phyloP scores from a whole-genome alignment of 2,329 filamentous ascomycete genomes.

The Xylaria sp. region DNA sequence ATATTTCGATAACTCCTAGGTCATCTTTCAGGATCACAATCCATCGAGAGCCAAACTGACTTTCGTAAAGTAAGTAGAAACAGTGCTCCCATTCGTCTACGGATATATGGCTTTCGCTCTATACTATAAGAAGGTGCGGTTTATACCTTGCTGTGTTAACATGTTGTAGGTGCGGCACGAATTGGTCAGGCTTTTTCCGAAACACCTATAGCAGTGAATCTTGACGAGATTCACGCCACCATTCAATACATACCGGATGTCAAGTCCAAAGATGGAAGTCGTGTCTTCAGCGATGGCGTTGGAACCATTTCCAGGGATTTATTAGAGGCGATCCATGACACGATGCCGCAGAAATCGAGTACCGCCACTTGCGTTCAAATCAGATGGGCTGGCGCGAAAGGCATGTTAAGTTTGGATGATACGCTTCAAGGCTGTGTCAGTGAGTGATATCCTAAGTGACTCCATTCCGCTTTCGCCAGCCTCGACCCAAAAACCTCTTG shows the following conservation, averaged over 20 bases:
- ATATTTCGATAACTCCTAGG: not conserved
- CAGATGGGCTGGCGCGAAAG: constrained; percentile 78
- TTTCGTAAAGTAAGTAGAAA: constrained; percentile 26
- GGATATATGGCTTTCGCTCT: not conserved
- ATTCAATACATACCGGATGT: constrained; percentile 60
- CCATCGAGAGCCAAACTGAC: constrained; percentile 1
- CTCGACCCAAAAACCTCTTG: not conserved
- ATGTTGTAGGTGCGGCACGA: constrained; percentile 56
- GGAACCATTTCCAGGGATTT: constrained; percentile 75
- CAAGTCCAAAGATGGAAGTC: constrained; percentile 56
- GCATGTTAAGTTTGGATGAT: constrained; percentile 75
- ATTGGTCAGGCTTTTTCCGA: constrained; percentile 79
- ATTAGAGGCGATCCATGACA: constrained; percentile 67
- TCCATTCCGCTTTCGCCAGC: not conserved
- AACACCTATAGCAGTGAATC: constrained; percentile 70
- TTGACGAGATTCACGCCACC: constrained; percentile 53
- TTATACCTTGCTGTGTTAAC: not conserved
- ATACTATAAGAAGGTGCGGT: not conserved
- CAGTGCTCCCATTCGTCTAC: not conserved
- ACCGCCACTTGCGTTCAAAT: constrained; percentile 78
- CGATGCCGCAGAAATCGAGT: constrained; percentile 58
- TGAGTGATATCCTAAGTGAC: constrained; percentile 13
- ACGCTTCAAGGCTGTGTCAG: constrained; percentile 63
- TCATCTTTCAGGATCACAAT: not conserved
- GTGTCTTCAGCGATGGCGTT: constrained; percentile 82